Evolutionary conservation across 2,329 filamentous ascomycete species (phyloP), one percentile per base, ranked within the genome.

Genomic region (Polytolypa hystricis): DNA sequence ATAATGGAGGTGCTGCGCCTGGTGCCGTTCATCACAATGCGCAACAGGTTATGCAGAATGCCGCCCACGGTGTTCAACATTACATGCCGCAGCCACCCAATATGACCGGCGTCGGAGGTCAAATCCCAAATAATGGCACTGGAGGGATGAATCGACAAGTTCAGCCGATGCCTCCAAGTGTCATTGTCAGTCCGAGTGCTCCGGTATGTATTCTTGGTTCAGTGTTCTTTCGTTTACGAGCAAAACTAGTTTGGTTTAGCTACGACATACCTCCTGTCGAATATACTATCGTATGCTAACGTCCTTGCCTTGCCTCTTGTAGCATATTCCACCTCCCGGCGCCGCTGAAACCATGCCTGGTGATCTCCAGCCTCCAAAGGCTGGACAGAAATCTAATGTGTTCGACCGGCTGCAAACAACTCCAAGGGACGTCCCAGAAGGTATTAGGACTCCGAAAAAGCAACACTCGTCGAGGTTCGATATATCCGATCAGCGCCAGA

Each of bases 391-490:
- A 69, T 91, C 85, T 14, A 67, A 85, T 50, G 77, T 93, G 52
- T 93, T 86, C 61, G 84, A 93, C 58, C 77, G 85, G 42, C 74
- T 95, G 43, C 86, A 95, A 57, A 81, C 89, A 41, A 93, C 87
- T 2, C 93, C 93, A 35, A 94, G 94, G 61, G 91, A 98, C 63
- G 84, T 94, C 43, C 86, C 91, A 23, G 91, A 96, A 61, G 91
- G 91, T 26, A 79, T 96, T 43, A 77, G 89, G 55, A 96, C 91
- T 4, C 91, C 91, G 17, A 94, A 93, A 66, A 78, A 91, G 57
- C 91, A 98, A 63, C 87, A 96, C 56, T 96, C 91, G 23, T 98
- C 91, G 30, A 79, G 91, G 44, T 98, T 98, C 59, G 89, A 98
- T 59, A 93, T 98, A 47, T 98, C 91, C 3, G 85, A 93, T 44